Evolutionary conservation across 768 basidiomycete genomes (phyloP).

Genomic region (Boletus reticulatus): DNA sequence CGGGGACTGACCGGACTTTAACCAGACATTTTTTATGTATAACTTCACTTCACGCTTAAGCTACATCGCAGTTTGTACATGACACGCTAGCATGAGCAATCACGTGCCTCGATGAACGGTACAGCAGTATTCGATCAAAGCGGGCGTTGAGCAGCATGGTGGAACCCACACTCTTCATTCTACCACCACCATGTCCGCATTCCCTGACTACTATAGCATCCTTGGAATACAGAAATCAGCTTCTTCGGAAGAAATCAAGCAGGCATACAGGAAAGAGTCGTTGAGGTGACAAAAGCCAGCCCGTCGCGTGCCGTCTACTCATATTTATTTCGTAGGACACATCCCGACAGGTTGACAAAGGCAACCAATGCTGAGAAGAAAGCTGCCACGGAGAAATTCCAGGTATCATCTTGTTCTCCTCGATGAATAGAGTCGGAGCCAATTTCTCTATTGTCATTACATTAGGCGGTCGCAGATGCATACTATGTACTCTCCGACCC

Average conservation of each 20-base stretch:
- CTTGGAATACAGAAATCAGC: constrained; percentile 54
- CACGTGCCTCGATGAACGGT: background rate
- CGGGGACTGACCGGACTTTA: constrained; percentile 3
- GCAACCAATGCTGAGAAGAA: constrained; percentile 70
- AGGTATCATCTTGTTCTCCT: constrained; percentile 40
- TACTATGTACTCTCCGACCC: constrained; percentile 91
- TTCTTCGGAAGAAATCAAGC: constrained; percentile 66
- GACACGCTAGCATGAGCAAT: no score
- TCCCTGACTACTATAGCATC: constrained; percentile 79
- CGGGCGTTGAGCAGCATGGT: constrained; percentile 12
- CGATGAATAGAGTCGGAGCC: background rate
- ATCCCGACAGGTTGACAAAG: constrained; percentile 80
- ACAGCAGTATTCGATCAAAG: background rate
- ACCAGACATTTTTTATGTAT: background rate
- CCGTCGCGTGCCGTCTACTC: constrained; percentile 4
- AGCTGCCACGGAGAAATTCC: constrained; percentile 80
- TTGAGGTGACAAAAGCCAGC: constrained; percentile 45
- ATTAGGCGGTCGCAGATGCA: constrained; percentile 81
- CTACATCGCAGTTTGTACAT: constrained; percentile 1
- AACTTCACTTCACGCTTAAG: background rate
- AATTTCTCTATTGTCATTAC: background rate
- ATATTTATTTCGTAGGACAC: constrained; percentile 54
- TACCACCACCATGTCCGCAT: constrained; percentile 56
- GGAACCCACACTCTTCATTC: constrained; percentile 1
- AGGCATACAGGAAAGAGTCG: constrained; percentile 80